Evolutionary conservation across 164 flowering plant species (phyloP), one percentile per base, ranked within the genome.

Genomic region (Taxillus chinensis): DNA sequence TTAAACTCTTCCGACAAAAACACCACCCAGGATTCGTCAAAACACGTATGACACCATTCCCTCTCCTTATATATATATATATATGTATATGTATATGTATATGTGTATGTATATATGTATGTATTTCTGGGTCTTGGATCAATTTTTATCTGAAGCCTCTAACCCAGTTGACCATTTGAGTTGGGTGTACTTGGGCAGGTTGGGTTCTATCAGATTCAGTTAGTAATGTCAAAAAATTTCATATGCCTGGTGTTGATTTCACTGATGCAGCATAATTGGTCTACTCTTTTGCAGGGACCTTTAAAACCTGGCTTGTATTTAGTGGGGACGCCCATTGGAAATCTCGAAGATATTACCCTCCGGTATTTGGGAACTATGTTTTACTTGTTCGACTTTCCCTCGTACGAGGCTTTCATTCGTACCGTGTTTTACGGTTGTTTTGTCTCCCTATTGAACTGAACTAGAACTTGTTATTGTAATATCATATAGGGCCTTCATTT

Each of bases 271-370:
- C 3, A 12, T 57, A 43, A 62, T 68, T 65, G 39, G 3, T 49
- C 9, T 27, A 27, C 27, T 27, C 27, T 27, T 27, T 71, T 73
- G 64, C 75, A 87, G 95, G 80, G 79, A 9, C 72, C 78, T 70
- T 72, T 90, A 67, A 80, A 81, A 68, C 76, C 97, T 67, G 97
- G 97, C 5, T 73, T 93, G 51, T 93, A 93, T 77, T 75, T 90
- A 2, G 96, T 90, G 0, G 92, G 89, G 60, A 93, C 99, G 3
- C 99, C 99, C 8, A 93, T 93, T 69, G 97, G 97, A n/a, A 93
- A 90, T 73, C 99, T 90, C 43, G 99, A 93, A 73, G 99, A 90
- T 67, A 93, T 82, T 65, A 83, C 88, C 52, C 59, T 83, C 57
- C 77, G 88, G 88, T 83, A 71, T 43, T 57, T 62, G 40, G 1